These are phyloP conservation scores for Exophiala phaeomuriformis DNA, from an alignment of 2,329 filamentous ascomycete species.

Conservation along the genomic window DNA sequence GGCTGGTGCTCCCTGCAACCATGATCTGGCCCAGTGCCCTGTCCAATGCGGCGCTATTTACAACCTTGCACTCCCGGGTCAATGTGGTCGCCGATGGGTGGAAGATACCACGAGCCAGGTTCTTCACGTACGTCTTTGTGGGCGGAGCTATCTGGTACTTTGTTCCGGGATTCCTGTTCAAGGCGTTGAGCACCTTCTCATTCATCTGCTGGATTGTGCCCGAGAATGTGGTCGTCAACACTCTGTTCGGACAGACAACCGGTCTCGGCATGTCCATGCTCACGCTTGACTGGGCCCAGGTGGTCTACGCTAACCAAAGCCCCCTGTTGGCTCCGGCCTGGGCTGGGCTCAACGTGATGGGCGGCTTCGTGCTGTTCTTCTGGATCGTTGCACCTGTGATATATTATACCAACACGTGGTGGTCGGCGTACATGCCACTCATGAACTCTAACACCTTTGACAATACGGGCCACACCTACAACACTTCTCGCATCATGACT, in stretches of 20 bases:
- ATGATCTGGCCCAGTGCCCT: slow-evolving; percentile 90
- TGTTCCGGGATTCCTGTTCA: slow-evolving; percentile 71
- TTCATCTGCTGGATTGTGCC: slow-evolving; percentile 83
- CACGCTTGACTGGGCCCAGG: slow-evolving; percentile 86
- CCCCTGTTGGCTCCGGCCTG: slow-evolving; percentile 76
- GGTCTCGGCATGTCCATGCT: slow-evolving; percentile 75
- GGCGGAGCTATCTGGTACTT: slow-evolving; percentile 75
- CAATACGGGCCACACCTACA: slow-evolving; percentile 55
- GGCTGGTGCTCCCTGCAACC: slow-evolving; percentile 72
- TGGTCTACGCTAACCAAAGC: slow-evolving; percentile 70
- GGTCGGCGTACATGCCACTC: slow-evolving; percentile 55
- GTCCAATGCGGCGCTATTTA: slow-evolving; percentile 83
- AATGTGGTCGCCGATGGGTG: slow-evolving; percentile 75
- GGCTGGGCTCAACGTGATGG: slow-evolving; percentile 76
- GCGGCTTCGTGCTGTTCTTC: slow-evolving; percentile 71
- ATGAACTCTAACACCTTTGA: slow-evolving; percentile 56
- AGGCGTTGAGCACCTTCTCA: slow-evolving; percentile 79
- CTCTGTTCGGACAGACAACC: slow-evolving; percentile 79
- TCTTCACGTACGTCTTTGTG: slow-evolving; percentile 68
- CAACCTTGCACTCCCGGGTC: slow-evolving; percentile 73
- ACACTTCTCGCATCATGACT: slow-evolving; percentile 55
- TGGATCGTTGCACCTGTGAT: slow-evolving; percentile 72
- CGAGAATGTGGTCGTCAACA: slow-evolving; percentile 72
- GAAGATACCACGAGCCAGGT: slow-evolving; percentile 72
- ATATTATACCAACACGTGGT: slow-evolving; percentile 54